Evolutionary conservation across 371 early-diverging fungal genomes (phyloP).

Genomic region (Saksenaea oblongispora): DNA sequence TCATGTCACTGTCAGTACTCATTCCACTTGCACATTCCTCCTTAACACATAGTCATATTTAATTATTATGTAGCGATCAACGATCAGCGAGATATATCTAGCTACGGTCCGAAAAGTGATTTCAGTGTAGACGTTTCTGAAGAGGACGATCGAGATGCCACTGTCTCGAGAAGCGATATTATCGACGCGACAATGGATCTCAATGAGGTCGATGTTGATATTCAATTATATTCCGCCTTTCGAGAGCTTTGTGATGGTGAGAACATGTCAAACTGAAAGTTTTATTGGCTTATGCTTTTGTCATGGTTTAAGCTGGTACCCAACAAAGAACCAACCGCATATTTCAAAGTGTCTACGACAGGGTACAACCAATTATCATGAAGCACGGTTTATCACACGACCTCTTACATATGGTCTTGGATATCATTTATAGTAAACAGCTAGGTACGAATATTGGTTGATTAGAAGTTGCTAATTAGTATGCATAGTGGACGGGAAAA

Average conservation of each 20-base stretch:
- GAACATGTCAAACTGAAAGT: neutral
- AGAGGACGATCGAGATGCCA: neutral
- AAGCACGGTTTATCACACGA: constrained; percentile 17
- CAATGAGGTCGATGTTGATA: neutral
- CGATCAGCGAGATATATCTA: neutral
- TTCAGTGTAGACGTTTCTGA: neutral
- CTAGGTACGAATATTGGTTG: constrained; percentile 12
- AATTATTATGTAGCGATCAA: neutral
- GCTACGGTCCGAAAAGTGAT: neutral
- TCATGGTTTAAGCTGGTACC: neutral
- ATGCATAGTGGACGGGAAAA: neutral
- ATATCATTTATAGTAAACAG: constrained; percentile 15
- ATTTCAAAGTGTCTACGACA: neutral
- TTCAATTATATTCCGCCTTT: neutral
- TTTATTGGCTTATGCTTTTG: neutral
- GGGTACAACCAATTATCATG: constrained; percentile 8
- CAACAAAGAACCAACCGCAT: neutral
- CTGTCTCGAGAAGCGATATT: neutral
- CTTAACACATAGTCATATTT: neutral
- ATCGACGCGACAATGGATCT: neutral
- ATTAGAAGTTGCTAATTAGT: neutral
- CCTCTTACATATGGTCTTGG: constrained; percentile 14
- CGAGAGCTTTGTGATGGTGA: neutral
- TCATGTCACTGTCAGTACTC: neutral
- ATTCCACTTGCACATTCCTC: neutral